phyloP scores from a whole-genome alignment of 73 alveolate genomes.

The Durusdinium trenchii region DNA sequence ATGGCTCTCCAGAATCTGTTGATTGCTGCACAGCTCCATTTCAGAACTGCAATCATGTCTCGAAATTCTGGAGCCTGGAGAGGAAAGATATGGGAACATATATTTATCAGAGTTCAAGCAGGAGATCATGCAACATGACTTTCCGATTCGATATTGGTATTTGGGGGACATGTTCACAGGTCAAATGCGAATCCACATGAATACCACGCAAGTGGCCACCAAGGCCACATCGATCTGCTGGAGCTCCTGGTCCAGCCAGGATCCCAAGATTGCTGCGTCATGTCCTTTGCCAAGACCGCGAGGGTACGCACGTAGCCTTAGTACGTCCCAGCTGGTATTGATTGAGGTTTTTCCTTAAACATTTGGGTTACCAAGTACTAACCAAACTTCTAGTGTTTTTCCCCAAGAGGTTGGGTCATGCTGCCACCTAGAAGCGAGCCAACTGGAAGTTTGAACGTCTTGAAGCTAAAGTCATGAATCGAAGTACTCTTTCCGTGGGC shows the following conservation, averaged over 20 bases:
- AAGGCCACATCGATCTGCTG: slow-evolving; percentile 14
- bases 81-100: background rate
- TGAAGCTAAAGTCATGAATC: slow-evolving; percentile 48
- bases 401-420: background rate
- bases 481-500: background rate
- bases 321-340: background rate
- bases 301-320: background rate
- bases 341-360: background rate
- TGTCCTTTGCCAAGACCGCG: slow-evolving; percentile 49
- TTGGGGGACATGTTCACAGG: too few species aligned
- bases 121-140: background rate
- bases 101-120: background rate
- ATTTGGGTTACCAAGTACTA: background rate
- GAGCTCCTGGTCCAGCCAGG: slow-evolving; percentile 62
- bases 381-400: background rate
- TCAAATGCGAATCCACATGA: background rate
- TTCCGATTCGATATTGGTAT: too few species aligned
- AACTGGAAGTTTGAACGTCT: background rate
- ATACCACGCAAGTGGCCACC: background rate
- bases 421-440: background rate
- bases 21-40: background rate
- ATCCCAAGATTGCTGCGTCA: slow-evolving; percentile 41
- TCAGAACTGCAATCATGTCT: background rate
- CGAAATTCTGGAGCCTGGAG: background rate
- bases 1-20: slow-evolving; percentile 17